Base-by-base conservation (phyloP, 2,329 filamentous ascomycete species). In the Fusarium tricinctum region DNA sequence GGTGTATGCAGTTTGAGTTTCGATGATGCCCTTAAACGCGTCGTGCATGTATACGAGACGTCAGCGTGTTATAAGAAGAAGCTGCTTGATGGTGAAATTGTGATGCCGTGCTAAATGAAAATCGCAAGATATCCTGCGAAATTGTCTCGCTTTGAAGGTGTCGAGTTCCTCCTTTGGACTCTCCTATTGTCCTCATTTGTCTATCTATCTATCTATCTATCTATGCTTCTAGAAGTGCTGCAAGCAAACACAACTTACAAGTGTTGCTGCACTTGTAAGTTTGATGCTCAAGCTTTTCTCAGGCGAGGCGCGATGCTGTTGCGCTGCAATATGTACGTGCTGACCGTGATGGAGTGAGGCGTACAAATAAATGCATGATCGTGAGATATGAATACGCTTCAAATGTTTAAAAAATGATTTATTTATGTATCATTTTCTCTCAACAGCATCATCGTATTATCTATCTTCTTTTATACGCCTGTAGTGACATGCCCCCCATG, bases 401-500 rank as follows among this genome's bases (percentile, higher is more conserved):
- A 38, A n/a, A 10, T 12, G 10, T 17, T 17, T n/a, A n/a, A 9
- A n/a, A 38, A 38, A 17, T n/a, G 35, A 10, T n/a, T 38, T n/a
- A 10, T 38, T 19, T n/a, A n/a, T 19, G 9, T 19, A n/a, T 19
- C n/a, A n/a, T 38, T 9, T 38, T n/a, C n/a, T n/a, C 17, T 38
- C 23, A 23, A 13, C 19, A 17, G 6, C 22, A 22, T 22, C 14
- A 30, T 42, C 20, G n/a, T 28, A 30, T 23, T 42, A 53, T 35
- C n/a, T 42, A 53, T 35, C n/a, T 32, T 26, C 26, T 26, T 26
- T 26, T 14, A 35, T n/a, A 8, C 19, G 5, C 14, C 15, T 33
- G 23, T 30, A 44, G 42, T 54, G 47, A 50, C 55, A 48, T 62
- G 46, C 46, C 23, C 23, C 35, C 35, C 17, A 40, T n/a, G 30